Conservation (phyloP, 2,329 filamentous ascomycete genomes). For the Colletotrichum horii region DNA sequence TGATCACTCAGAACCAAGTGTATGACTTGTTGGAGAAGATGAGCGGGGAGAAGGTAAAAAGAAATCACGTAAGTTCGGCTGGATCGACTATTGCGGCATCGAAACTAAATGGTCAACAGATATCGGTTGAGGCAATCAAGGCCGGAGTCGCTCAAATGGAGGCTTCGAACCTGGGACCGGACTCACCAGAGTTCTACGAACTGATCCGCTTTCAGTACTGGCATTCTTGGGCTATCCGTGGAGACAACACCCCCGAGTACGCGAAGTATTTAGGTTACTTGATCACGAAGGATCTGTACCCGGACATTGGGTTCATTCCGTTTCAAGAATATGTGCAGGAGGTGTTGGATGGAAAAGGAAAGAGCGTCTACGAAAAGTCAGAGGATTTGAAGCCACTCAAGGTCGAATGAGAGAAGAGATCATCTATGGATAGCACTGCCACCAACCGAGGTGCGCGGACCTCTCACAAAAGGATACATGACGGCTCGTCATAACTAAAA, state of each 20-base stretch:
- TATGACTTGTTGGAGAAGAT: slow-evolving; percentile 49
- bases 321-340: not conserved
- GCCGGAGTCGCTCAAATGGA: not conserved
- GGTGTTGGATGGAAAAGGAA: not conserved
- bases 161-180: not conserved
- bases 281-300: not conserved
- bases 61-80: slow-evolving; percentile 33
- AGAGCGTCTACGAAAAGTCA: not conserved
- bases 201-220: not conserved
- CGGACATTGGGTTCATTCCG: not conserved
- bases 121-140: not conserved
- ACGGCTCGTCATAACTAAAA: not conserved
- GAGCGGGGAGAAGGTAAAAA: slow-evolving; percentile 50
- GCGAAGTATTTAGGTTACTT: not conserved
- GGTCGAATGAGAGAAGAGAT: not conserved
- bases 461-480: not conserved
- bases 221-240: not conserved
- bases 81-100: not conserved
- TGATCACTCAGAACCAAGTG: slow-evolving; percentile 51
- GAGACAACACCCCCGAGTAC: not conserved
- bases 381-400: not conserved
- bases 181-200: not conserved
- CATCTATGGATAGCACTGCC: not conserved
- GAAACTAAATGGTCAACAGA: not conserved
- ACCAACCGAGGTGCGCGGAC: not conserved